These are phyloP conservation scores for Penicillium sclerotiorum DNA, from an alignment of 2,329 filamentous ascomycete genomes.

Conservation along the genomic window DNA sequence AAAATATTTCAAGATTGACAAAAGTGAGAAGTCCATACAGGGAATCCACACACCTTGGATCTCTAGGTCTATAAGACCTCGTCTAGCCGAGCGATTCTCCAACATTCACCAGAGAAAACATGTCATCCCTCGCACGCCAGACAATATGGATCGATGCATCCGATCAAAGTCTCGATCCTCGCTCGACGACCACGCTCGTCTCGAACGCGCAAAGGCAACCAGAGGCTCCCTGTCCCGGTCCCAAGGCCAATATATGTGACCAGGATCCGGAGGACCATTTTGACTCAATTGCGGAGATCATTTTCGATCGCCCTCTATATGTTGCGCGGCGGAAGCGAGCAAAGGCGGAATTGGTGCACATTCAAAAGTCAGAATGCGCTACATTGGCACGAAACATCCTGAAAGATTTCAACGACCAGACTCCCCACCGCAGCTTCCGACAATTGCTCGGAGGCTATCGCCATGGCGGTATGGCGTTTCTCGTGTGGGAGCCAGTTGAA, in stretches of 20 bases:
- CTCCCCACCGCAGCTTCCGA: slow-evolving; percentile 2
- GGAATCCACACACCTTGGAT: neutral
- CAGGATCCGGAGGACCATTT: neutral
- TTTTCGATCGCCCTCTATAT: neutral
- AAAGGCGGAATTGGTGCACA: neutral
- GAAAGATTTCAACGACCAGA: neutral
- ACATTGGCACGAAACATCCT: neutral
- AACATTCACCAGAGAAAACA: neutral
- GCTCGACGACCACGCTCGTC: neutral
- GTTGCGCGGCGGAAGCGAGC: neutral
- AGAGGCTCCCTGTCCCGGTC: neutral
- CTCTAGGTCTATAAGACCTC: neutral
- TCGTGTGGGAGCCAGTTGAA: slow-evolving; percentile 12
- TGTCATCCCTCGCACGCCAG: neutral
- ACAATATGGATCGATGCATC: neutral
- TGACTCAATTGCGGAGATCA: neutral
- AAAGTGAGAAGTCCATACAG: neutral
- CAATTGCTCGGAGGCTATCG: slow-evolving; percentile 7
- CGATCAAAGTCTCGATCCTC: neutral
- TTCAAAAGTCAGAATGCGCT: neutral
- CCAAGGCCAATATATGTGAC: neutral
- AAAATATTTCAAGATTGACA: neutral
- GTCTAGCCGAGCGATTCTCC: neutral
- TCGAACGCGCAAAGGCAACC: neutral
- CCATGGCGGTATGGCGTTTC: neutral